Evolutionary conservation across 371 early-diverging fungal species (phyloP), one percentile per base, ranked within the genome.

Genomic region (Mucor lusitanicus): DNA sequence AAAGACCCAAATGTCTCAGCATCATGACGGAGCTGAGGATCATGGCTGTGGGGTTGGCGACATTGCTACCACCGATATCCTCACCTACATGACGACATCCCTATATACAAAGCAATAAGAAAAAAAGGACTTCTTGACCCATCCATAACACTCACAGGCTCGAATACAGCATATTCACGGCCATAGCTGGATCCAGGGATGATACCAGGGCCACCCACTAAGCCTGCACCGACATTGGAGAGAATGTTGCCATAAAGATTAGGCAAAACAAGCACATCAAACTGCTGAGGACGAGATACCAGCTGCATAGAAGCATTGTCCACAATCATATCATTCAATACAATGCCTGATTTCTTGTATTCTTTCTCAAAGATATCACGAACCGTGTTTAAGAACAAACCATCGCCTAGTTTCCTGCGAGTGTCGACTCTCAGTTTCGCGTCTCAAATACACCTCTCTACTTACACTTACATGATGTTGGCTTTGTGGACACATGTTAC

Each of bases 261-360:
- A 58, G 97, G 97, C 88, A 94, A 93, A 64, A 98, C 97, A 87
- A 98, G 91, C 60, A 98, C 98, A 76, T 98, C 98, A 65, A 98
- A 98, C 82, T 98, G 98, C 73, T 91, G 91, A 61, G 99, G 99
- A 75, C 88, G 93, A 73, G 95, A 91, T 35, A 97, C 98, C 17
- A 98, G 88, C 81, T 98, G 99, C 99, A 98, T 98, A 60, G 98
- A 91, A 44, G 96, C 91, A 85, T 98, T 98, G 80, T 98, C 99
- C 69, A 98, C 97, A 83, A 98, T 98, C 98, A 98, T 96, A 83
- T 97, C 97, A 67, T 95, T 89, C 78, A 94, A 91, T 84, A 90
- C 78, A 78, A 98, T 95, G 48, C 94, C 95, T 53, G 88, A 86
- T 76, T 85, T 79, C 67, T 90, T 87, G 82, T 98, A 98, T 79